Evolutionary conservation across 176 grass and related monocot genomes (phyloP).

Genomic region (Musa schizocarpa): DNA sequence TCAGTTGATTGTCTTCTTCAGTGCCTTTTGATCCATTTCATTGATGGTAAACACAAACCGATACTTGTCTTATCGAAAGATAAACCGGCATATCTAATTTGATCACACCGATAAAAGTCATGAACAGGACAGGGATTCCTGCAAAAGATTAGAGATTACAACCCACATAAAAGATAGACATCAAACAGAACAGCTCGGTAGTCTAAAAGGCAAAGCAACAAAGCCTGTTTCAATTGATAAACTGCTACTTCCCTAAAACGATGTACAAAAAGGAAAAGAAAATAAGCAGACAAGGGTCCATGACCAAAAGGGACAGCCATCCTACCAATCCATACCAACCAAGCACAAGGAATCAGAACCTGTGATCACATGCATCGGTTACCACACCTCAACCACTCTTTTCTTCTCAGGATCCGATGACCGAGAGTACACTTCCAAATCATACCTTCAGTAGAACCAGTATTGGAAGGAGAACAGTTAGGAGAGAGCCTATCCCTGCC

Average conservation of each 20-base stretch:
- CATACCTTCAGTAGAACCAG: background rate
- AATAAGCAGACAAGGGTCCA: background rate
- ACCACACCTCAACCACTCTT: background rate
- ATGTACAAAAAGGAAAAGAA: background rate
- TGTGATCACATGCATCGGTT: background rate
- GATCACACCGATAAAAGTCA: too few relatives aligned
- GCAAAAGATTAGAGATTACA: too few relatives aligned
- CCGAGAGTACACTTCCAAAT: background rate
- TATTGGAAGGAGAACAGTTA: background rate
- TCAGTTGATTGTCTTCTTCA: too few relatives aligned
- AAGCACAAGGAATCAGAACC: background rate
- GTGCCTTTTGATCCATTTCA: too few relatives aligned
- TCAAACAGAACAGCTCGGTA: too few relatives aligned
- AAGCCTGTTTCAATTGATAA: background rate
- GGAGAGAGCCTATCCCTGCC: background rate
- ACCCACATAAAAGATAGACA: too few relatives aligned
- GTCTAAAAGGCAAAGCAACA: background rate
- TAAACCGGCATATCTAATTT: too few relatives aligned
- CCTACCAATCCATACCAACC: constrained; percentile 3
- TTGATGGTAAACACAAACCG: too few relatives aligned
- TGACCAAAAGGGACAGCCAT: background rate
- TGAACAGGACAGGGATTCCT: too few relatives aligned
- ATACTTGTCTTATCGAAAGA: too few relatives aligned
- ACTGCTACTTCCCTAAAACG: background rate
- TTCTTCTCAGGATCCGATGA: background rate